Evolutionary conservation across 768 basidiomycete species (phyloP), one percentile per base, ranked within the genome.

Genomic region (Pleurotus ostreatus): DNA sequence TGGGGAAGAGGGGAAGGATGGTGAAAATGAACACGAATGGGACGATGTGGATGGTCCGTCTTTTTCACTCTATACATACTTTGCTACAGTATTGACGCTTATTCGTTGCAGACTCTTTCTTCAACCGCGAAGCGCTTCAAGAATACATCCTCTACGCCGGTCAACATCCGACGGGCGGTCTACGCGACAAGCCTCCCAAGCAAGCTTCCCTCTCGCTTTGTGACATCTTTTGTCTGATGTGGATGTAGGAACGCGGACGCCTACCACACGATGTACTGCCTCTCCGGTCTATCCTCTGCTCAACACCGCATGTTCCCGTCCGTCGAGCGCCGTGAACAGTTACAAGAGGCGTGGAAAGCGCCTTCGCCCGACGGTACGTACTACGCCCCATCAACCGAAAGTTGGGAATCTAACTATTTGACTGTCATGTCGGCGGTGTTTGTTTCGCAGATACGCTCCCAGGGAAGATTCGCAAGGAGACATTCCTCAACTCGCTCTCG

Each of bases 161-260:
- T 0, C 97, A 99, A 64, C 83, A 88, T 59, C 84, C 86, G 1
- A 79, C 85, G 0, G 95, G 94, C 5, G 97, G 97, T 13, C 69
- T 98, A 49, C 78, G 94, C 20, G 97, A 99, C 66, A 99, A 99
- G 66, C 97, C 97, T 12, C 92, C 92, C 39, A 98, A 97, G 90
- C 92, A 68, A 53, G 82, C 68, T 5, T 22, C 30, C 49, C 34
- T 9, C 41, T 38, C 13, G 26, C 13, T n/a, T 40, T 20, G 45
- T 3, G 15, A 25, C 7, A 34, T 6, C 37, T 49, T 2, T 23
- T 23, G 22, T 34, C 30, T 34, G 7, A 34, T 34, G 4, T 4
- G 11, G 2, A 12, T 37, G 2, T 61, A 95, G 94, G 70, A 70
- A 71, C n/a, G 74, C 94, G n/a, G 97, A 99, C 66, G 80, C 92